Percentiles rank a stretch among this genome's conserved stretches.
Evolutionary conservation across 2,329 filamentous ascomycete genomes (phyloP).

Genomic region (Diaporthe nobilis): DNA sequence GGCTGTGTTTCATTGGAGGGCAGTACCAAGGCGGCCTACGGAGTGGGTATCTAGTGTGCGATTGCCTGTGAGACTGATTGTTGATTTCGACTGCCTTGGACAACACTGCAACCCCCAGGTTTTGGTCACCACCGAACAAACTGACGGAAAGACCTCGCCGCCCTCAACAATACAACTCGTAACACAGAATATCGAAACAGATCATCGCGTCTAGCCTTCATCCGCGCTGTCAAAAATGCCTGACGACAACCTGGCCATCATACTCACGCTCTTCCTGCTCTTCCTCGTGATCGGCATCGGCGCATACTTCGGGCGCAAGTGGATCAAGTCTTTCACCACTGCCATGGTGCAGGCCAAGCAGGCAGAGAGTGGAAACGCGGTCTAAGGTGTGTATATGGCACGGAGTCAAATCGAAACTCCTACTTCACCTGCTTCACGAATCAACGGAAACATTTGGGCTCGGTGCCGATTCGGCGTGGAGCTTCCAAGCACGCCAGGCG

Average conservation of each 20-base stretch:
- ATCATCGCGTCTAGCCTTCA: not conserved
- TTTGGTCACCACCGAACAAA: not conserved
- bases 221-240: conserved; percentile 14
- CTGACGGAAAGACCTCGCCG: not conserved
- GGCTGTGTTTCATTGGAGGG: not conserved
- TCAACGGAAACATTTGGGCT: not conserved
- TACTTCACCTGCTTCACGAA: too few species aligned
- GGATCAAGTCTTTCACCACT: conserved; percentile 46
- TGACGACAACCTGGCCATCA: conserved; percentile 47
- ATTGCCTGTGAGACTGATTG: not conserved
- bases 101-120: not conserved
- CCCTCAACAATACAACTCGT: not conserved
- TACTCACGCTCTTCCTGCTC: conserved; percentile 49
- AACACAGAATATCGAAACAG: not conserved
- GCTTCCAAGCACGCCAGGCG: not conserved
- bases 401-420: not conserved
- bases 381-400: conserved; percentile 1
- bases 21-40: not conserved
- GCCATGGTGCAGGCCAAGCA: conserved; percentile 44
- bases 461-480: conserved; percentile 35
- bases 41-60: not conserved
- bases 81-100: not conserved
- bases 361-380: conserved; percentile 37
- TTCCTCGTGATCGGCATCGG: conserved; percentile 43
- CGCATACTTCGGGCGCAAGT: conserved; percentile 45